phyloP scores from a whole-genome alignment of 148 eudicot genomes.

The Tetragonia tetragonoides region DNA sequence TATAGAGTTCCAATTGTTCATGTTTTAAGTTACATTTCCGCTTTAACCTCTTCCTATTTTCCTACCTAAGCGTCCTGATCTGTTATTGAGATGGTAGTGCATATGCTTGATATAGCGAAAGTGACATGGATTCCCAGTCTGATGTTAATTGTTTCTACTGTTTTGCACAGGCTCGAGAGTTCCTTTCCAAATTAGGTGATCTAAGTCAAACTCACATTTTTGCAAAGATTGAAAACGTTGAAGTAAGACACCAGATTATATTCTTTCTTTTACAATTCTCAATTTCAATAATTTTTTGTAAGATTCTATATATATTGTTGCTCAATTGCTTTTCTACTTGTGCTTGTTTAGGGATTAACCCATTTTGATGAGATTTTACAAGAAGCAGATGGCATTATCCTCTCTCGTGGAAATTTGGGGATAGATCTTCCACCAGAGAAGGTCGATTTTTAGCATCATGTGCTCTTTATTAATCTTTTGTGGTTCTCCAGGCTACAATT shows the following conservation, averaged over 20 bases:
- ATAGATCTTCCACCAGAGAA: conserved; percentile 97
- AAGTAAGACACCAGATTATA: conserved; percentile 39
- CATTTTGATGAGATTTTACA: conserved; percentile 94
- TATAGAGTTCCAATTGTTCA: neutral
- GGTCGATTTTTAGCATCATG: conserved; percentile 34
- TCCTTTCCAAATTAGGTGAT: conserved; percentile 70
- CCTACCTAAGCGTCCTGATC: no score
- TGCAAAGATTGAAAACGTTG: conserved; percentile 91
- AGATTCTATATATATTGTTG: neutral
- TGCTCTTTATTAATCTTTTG: neutral
- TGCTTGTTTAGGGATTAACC: conserved; percentile 57
- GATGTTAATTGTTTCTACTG: neutral
- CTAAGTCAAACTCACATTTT: conserved; percentile 83
- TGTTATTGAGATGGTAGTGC: neutral
- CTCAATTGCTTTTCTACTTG: neutral
- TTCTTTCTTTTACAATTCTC: neutral
- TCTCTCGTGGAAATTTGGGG: conserved; percentile 98
- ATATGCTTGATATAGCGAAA: neutral
- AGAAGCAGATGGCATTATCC: conserved; percentile 97
- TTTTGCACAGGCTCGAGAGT: conserved; percentile 64
- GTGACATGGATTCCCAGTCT: conserved; percentile 4
- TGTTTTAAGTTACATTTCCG: no score
- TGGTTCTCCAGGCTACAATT: neutral
- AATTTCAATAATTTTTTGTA: neutral
- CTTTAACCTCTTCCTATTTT: no score